phyloP scores from a whole-genome alignment of 2,329 filamentous ascomycete species.

The Talaromyces sp. region DNA sequence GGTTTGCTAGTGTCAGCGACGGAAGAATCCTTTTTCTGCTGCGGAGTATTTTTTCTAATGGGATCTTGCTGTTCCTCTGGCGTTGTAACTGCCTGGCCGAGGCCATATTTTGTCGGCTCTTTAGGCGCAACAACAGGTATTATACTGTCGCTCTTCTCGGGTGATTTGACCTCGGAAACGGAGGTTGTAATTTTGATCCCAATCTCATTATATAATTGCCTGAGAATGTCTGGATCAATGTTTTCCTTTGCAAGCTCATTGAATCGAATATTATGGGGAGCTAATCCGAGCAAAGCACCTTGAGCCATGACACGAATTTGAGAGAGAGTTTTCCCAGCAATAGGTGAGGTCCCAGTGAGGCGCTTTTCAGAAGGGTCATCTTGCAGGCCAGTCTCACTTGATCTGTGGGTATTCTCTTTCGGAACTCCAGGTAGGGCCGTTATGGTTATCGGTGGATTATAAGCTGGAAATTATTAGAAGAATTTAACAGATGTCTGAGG shows the following conservation, averaged over 20 bases:
- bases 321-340: constrained; percentile 23
- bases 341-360: not conserved
- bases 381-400: not conserved
- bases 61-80: not conserved
- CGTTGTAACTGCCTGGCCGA: not conserved
- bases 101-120: not conserved
- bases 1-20: constrained; percentile 30
- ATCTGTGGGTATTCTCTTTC: not conserved
- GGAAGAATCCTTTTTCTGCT: not conserved
- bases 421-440: constrained; percentile 13
- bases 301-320: constrained; percentile 50
- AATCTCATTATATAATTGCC: constrained; percentile 62
- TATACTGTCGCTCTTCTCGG: not conserved
- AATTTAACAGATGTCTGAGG: not conserved
- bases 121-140: not conserved
- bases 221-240: constrained; percentile 59
- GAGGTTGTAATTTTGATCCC: constrained; percentile 44
- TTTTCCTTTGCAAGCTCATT: constrained; percentile 69
- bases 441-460: constrained; percentile 28
- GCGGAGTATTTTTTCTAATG: not conserved
- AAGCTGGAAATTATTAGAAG: constrained; percentile 25
- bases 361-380: not conserved
- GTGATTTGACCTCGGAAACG: not conserved
- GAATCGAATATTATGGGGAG: constrained; percentile 63
- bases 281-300: constrained; percentile 60